A percentile compares a stretch with the other conserved stretches of the same genome.
These are phyloP conservation scores for Syzygium oleosum DNA, from an alignment of 345 rosid species.

Conservation along the genomic window DNA sequence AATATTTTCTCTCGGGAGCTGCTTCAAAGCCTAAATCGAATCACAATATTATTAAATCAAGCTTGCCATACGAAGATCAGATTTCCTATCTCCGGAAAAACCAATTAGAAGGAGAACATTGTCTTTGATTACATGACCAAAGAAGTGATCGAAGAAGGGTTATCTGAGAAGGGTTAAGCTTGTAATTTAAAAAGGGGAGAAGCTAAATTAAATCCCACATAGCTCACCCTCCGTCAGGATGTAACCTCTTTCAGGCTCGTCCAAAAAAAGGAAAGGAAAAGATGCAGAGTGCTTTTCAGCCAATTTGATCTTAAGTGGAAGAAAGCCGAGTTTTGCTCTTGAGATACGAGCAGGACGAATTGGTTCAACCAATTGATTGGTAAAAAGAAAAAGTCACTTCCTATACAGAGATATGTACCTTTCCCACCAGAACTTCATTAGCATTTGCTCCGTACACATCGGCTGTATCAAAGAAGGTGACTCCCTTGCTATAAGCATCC, in stretches of 20 bases:
- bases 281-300: not conserved
- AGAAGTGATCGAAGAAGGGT: not conserved
- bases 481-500: constrained; percentile 36
- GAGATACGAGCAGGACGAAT: not conserved
- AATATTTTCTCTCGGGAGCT: constrained; percentile 46
- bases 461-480: constrained; percentile 51
- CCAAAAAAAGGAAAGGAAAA: not conserved
- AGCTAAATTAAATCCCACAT: not conserved
- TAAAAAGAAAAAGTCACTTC: not conserved
- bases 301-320: not conserved
- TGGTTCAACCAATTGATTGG: not conserved
- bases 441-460: constrained; percentile 35
- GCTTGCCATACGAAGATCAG: not conserved
- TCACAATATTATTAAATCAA: not conserved
- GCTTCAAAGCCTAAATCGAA: constrained; percentile 36
- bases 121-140: not conserved
- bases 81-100: not conserved
- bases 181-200: not conserved
- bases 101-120: not conserved
- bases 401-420: constrained; percentile 10
- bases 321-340: not conserved
- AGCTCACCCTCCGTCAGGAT: not conserved
- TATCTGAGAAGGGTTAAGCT: not conserved
- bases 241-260: not conserved
- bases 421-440: constrained; percentile 45